Evolutionary conservation across 1,284 basidiomycete species (phyloP), one percentile per base, ranked within the genome.

Genomic region (Coniferiporia sulphurascens): DNA sequence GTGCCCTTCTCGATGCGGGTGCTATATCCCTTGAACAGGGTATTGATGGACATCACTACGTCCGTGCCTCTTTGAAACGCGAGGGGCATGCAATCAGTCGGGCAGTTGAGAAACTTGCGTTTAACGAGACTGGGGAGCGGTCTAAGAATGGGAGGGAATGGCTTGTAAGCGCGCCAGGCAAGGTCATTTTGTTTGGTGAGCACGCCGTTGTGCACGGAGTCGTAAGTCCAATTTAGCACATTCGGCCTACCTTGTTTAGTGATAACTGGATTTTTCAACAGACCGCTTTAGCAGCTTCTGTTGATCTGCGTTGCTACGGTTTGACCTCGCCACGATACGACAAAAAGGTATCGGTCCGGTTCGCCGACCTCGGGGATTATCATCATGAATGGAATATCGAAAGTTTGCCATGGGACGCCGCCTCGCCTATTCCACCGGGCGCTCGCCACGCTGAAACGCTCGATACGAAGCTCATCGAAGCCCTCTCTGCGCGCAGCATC

Each of bases 131-230:
- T 48, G 60, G 66, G 54, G 61, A 46, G 7, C 63, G 67, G 41
- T 59, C 58, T 13, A 62, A 69, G 35, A 75, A 81, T 53, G 74
- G 86, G 59, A 76, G 83, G 49, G 87, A 89, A 67, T 92, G 89
- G 89, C 82, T 95, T 59, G 89, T 97, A 59, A 95, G 93, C 59
- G 92, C 97, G 5, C 97, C 97, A 6, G 97, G 97, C 48, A 99
- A 99, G 73, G 92, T 99, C 63, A 99, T 99, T 66, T 74, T 99
- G 60, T 99, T 99, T 66, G 97, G 97, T 56, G 97, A 99, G 75
- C 97, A 99, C 74, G 97, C 97, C 15, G 97, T 99, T 56, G 97
- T 99, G 21, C 91, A 99, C 71, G 97, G 97, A 58, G 91, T 95
- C 57, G 92, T 93, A 71, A 80, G 91, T 84, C 13, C 27, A 62